Conservation (phyloP, 306 rosid genomes). For the Fragaria iinumae region DNA sequence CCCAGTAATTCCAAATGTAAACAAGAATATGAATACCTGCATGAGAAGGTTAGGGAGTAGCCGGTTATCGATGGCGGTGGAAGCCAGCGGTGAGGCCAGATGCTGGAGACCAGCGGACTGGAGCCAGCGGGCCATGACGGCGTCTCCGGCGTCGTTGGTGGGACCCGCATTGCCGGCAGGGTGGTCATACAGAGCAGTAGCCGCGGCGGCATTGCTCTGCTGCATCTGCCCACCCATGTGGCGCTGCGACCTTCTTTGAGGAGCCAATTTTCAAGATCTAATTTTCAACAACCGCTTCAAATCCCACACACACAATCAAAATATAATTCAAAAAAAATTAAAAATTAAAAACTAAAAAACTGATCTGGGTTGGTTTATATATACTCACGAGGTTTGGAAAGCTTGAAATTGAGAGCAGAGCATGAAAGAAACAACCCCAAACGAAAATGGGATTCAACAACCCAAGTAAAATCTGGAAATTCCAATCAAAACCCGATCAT, state of each 20-base stretch:
- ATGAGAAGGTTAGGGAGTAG: constrained; percentile 80
- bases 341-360: not conserved
- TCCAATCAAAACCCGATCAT: not conserved
- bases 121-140: constrained; percentile 99
- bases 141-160: constrained; percentile 81
- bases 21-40: constrained; percentile 54
- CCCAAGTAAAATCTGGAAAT: constrained; percentile 32
- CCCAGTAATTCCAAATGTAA: not conserved
- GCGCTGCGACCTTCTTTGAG: constrained; percentile 99
- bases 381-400: constrained; percentile 66
- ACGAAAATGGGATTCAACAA: constrained; percentile 35
- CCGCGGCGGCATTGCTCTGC: constrained; percentile 96
- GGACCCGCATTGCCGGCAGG: constrained; percentile 65
- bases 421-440: constrained; percentile 51
- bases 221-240: constrained; percentile 99
- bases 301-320: not conserved
- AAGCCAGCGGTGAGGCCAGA: constrained; percentile 97
- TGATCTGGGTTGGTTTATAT: not conserved
- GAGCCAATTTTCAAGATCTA: constrained; percentile 99
- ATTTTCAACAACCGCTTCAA: constrained; percentile 48
- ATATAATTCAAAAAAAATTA: not conserved
- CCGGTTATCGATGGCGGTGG: constrained; percentile 67
- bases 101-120: constrained; percentile 99
- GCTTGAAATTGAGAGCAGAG: constrained; percentile 50
- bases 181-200: constrained; percentile 79